Base-by-base conservation (phyloP, 306 rosid genomes). In the Lathyrus sativus region DNA sequence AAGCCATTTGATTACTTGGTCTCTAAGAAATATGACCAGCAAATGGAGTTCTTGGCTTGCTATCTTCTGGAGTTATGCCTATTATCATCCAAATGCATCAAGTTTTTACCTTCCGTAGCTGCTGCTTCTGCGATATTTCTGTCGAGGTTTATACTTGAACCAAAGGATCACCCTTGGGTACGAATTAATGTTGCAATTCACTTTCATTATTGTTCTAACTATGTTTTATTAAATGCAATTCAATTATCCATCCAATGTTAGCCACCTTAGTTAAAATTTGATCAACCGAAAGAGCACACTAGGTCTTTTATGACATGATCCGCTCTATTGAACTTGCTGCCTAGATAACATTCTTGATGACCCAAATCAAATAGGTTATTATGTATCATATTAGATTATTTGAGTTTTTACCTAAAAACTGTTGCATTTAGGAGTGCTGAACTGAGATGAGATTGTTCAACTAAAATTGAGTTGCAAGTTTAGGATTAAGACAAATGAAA, bases 61-160 rank as follows among this genome's bases (percentile, higher is more conserved):
- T 84, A 78, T 78, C 88, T 84, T 54, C 75, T 74, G 50, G 88
- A 84, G 78, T 75, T 84, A 28, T 72, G 84, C 62, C 72, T 84
- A 68, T 67, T 78, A 39, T 83, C 76, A 24, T 74, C 70, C 49
- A 17, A 8, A 29, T 84, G 74, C 43, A 38, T 70, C 39, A 67
- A 45, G 18, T 75, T 81, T 75, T 68, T 78, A 43, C 85, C 86
- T 17, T 84, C 88, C 26, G 17, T 78, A 10, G 31, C 75, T 15
- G 86, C 85, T n/a, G 86, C 88, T 46, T 81, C 86, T 3, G 82
- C 76, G 9, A 38, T 81, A 64, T 84, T 84, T 66, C 84, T 84
- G 58, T 68, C 88, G n/a, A 65, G 70, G 29, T 76, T 81, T 68
- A 81, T 72, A 2, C 42, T 75, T 26, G 54, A 76, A 56, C 82